Conservation (phyloP, 2,329 filamentous ascomycete species). For the Pseudocercospora cruenta region DNA sequence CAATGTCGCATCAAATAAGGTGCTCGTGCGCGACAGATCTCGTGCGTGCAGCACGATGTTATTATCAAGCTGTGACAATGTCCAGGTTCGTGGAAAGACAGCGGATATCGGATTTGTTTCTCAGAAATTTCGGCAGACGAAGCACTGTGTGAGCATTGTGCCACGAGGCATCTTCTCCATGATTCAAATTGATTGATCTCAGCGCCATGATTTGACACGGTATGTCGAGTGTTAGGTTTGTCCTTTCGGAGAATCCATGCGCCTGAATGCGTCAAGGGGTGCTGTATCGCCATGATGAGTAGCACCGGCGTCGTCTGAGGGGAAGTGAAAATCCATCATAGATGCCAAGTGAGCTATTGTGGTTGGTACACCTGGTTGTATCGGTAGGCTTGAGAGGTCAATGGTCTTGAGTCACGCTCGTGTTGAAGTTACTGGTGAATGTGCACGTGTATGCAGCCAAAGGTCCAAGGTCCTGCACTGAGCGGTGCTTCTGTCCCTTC, state of each 20-base stretch:
- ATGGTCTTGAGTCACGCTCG: not conserved
- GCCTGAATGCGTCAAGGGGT: not conserved
- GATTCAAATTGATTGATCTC: no score
- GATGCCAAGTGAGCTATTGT: constrained; percentile 4
- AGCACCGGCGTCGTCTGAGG: constrained; percentile 4
- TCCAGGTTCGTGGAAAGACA: not conserved
- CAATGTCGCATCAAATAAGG: not conserved
- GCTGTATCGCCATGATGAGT: not conserved
- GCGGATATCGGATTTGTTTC: not conserved
- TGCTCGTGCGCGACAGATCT: not conserved
- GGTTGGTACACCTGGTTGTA: constrained; percentile 12
- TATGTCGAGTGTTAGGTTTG: no score
- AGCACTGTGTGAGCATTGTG: not conserved
- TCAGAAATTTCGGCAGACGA: not conserved
- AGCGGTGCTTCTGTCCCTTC: not conserved
- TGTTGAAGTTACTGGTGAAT: not conserved
- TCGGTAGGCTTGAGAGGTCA: not conserved
- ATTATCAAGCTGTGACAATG: not conserved
- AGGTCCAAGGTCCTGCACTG: not conserved
- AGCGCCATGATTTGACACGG: no score
- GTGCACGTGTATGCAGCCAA: not conserved
- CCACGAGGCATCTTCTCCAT: no score
- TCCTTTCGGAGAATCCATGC: not conserved
- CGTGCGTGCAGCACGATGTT: not conserved
- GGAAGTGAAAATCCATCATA: not conserved